phyloP scores from a whole-genome alignment of 1,284 basidiomycete species.

The Fomitiporia mediterranea region DNA sequence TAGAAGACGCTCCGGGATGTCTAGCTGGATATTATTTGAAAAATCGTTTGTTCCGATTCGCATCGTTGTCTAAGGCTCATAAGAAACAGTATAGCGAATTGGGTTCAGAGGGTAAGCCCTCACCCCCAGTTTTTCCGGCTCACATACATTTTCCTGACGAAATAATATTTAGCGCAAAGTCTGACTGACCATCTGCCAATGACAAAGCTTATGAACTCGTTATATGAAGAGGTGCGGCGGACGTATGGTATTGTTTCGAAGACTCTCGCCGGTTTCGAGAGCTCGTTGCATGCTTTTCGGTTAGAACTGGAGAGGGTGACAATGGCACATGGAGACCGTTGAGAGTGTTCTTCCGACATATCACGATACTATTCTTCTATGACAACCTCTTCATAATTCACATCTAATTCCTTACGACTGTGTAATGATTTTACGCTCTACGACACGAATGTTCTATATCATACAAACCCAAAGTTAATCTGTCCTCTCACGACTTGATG shows the following conservation, averaged over 20 bases:
- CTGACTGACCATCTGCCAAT: not conserved
- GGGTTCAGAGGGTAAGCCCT: not conserved
- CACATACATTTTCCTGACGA: not conserved
- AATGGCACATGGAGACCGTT: too few species aligned
- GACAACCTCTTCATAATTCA: too few species aligned
- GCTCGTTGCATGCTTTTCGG: not conserved
- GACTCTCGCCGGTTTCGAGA: conserved; percentile 3
- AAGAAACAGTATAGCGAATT: not conserved
- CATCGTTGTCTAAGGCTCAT: not conserved
- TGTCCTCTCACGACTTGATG: conserved; percentile 3
- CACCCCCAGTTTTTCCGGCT: not conserved
- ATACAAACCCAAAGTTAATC: not conserved
- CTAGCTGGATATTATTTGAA: not conserved
- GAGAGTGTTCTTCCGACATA: too few species aligned
- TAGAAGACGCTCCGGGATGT: not conserved
- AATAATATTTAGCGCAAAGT: not conserved
- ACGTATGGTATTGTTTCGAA: not conserved
- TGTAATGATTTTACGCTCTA: not conserved
- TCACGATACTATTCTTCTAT: too few species aligned
- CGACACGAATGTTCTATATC: not conserved
- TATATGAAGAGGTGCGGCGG: not conserved
- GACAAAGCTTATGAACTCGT: not conserved
- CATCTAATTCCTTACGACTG: not conserved
- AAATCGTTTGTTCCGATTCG: not conserved
- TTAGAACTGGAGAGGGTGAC: not conserved